Evolutionary conservation across 371 early-diverging fungal genomes (phyloP), one percentile per base, ranked within the genome.

Genomic region (Gilbertella persicaria): DNA sequence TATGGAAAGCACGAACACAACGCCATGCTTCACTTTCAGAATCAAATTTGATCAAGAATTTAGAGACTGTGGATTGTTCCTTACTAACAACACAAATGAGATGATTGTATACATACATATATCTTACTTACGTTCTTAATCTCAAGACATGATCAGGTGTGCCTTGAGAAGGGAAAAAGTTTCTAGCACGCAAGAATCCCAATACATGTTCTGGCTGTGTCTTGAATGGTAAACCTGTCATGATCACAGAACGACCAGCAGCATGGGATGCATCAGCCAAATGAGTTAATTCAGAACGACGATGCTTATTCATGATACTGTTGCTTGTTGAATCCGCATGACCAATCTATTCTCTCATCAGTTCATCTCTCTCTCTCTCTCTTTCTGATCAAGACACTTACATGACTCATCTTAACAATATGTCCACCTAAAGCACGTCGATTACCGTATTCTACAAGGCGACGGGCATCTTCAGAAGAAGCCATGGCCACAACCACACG

Each of bases 11-110:
- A 36, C 78, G 71, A 24, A 78, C 78, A 33, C 72, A 71, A 49
- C 78, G 62, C 74, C 74, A 78, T 55, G 78, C 78, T 57, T 78
- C 78, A 30, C 72, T 60, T 50, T 78, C 78, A 13, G 74, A 69
- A 13, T 67, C 74, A 61, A 78, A 73, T 37, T 71, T 78, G 21
- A 78, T 64, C 28, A 78, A 54, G 29, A 71, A 78, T 42, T 71
- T 78, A 33, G 62, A 50, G 2, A 69, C 67, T n/a, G 58, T 55
- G 0, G 72, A 53, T 41, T 54, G 60, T 7, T 62, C 30, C 42
- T 58, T 66, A 19, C 73, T 76, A 56, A 9, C 45, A 20, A 24
- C 21, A 13, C 5, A 21, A 57, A 38, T 14, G n/a, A 42, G 9
- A 37, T 29, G 19, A 10, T 40, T 21, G 3, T 14, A 24, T 45